A percentile compares a stretch with the other conserved stretches of the same genome.
These are phyloP conservation scores for Achaetomium macrosporum DNA, from an alignment of 2,329 filamentous ascomycete genomes.

Conservation along the genomic window DNA sequence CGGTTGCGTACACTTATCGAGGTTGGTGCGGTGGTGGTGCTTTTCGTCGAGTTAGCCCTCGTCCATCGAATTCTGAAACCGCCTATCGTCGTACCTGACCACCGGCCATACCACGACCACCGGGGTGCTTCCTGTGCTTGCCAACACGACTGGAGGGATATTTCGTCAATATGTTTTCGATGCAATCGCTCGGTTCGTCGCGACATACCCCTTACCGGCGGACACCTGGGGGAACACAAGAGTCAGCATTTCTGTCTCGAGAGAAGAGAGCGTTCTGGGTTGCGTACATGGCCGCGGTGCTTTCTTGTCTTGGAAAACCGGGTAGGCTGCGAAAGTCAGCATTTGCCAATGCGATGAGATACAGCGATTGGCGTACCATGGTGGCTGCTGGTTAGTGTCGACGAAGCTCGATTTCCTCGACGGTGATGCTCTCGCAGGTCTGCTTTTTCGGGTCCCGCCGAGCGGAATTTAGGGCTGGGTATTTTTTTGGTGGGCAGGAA, in stretches of 20 bases:
- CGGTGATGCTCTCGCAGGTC: conserved; percentile 24
- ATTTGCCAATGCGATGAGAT: conserved; percentile 4
- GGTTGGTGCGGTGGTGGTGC: conserved; percentile 94
- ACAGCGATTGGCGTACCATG: conserved; percentile 24
- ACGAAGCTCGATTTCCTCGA: conserved; percentile 25
- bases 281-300: conserved; percentile 53
- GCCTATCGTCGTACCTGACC: conserved; percentile 53
- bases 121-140: conserved; percentile 93
- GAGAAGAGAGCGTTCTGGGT: conserved; percentile 15
- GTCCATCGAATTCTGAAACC: conserved; percentile 9
- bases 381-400: conserved; percentile 26
- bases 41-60: conserved; percentile 23
- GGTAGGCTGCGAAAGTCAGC: conserved; percentile 50
- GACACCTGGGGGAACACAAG: conserved; percentile 64
- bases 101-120: conserved; percentile 87
- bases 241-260: conserved; percentile 28
- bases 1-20: conserved; percentile 63
- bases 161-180: conserved; percentile 20
- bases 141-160: conserved; percentile 62
- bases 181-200: conserved; percentile 17
- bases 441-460: conserved; percentile 20
- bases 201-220: conserved; percentile 71
- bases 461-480: conserved; percentile 26
- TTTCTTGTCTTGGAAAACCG: conserved; percentile 71
- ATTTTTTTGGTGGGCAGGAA: conserved; percentile 27